A percentile compares a stretch with the other conserved stretches of the same genome.
These are phyloP conservation scores for Medicago ruthenica DNA, from an alignment of 306 rosid genomes.

Conservation along the genomic window DNA sequence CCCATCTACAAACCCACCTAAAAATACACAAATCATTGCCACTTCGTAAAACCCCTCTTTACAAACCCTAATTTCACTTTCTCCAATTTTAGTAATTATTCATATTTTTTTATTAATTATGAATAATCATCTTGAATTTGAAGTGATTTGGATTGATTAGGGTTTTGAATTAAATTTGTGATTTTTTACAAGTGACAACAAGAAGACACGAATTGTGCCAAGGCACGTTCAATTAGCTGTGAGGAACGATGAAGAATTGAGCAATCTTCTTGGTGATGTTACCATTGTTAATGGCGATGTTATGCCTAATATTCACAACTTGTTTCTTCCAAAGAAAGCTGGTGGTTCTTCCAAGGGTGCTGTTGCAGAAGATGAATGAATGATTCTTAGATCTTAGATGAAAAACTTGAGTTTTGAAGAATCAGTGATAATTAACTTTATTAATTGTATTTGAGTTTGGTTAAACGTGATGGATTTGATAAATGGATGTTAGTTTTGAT, in stretches of 20 bases:
- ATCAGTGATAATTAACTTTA: no score
- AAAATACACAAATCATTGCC: background rate
- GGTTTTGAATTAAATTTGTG: no score
- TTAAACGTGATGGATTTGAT: no score
- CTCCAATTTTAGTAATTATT: no score
- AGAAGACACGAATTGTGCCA: slow-evolving; percentile 86
- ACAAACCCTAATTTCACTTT: slow-evolving; percentile 45
- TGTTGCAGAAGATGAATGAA: slow-evolving; percentile 76
- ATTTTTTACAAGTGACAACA: slow-evolving; percentile 88
- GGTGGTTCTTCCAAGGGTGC: no score
- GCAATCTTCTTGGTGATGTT: slow-evolving; percentile 90
- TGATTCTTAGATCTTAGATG: slow-evolving; percentile 35
- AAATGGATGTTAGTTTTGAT: no score
- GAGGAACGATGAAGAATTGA: slow-evolving; percentile 85
- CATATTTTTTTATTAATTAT: no score
- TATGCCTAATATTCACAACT: slow-evolving; percentile 91
- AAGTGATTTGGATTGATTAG: no score
- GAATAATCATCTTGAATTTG: no score
- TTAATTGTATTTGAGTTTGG: no score
- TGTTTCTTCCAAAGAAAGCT: slow-evolving; percentile 82
- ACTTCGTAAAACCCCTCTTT: slow-evolving; percentile 11
- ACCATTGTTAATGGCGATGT: slow-evolving; percentile 94
- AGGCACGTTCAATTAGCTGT: slow-evolving; percentile 83
- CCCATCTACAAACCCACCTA: slow-evolving; percentile 23
- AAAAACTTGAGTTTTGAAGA: no score